Evolutionary conservation across 2,329 filamentous ascomycete species (phyloP), one percentile per base, ranked within the genome.

Genomic region (Colletotrichum ledebouriae): DNA sequence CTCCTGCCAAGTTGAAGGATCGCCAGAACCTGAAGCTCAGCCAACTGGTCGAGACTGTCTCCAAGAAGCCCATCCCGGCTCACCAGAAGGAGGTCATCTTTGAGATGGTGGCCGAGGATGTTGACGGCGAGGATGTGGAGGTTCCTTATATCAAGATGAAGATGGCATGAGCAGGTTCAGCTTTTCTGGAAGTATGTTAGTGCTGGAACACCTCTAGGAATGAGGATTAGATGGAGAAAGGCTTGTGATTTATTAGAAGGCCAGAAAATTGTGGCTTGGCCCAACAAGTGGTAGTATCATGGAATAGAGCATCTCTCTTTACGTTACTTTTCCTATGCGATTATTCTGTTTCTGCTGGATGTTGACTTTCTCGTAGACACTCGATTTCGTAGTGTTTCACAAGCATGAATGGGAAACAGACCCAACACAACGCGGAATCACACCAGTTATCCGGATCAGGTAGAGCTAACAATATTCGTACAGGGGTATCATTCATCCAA

Each of bases 81-180:
- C 95, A 98, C 78, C 94, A 97, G 83, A 96, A 92, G 85, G 95
- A 97, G 75, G 89, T 98, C 71, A 98, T 98, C 74, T 97, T 98
- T 76, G 96, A 98, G 83, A 92, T 98, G 72, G 97, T 96, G 6
- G 93, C 92, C 0, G 95, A 98, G 78, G 96, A 98, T 76, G 83
- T 89, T 76, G 90, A 89, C 3, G 95, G 92, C 71, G 94, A 98
- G 81, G 96, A 99, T 78, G 95, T 98, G 1, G 96, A 99, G 82
- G 92, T 98, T 73, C 96, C 96, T 4, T 98, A 97, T 79, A 93
- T 98, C 75, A 97, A 95, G 89, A 89, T 97, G 72, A 95, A 91
- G 83, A 82, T 94, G 72, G 76, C 81, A 72, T 81, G 77, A 58
- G 37, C 12, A 56, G 6, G 20, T 33, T 33, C n/a, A 9, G 22